phyloP scores from a whole-genome alignment of 179 eudicot species.

The Patellifolia procumbens region DNA sequence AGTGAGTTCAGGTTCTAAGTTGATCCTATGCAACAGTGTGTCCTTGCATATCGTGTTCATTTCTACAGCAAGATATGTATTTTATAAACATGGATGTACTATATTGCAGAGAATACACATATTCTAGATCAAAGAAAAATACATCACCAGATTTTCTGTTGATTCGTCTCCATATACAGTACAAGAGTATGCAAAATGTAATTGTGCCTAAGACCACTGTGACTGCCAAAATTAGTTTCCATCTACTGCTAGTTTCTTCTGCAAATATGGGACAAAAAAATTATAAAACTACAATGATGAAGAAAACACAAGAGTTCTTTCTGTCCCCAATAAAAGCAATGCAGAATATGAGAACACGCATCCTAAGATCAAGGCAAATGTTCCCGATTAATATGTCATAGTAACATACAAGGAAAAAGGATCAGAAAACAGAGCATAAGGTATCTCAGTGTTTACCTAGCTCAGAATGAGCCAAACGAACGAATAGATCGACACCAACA shows the following conservation, averaged over 20 bases:
- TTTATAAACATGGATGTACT: background rate
- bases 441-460: conserved; percentile 10
- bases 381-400: no score
- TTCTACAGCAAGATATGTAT: background rate
- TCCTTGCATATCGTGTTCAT: background rate
- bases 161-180: conserved; percentile 5
- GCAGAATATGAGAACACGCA: no score
- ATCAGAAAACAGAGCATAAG: background rate
- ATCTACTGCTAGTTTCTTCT: background rate
- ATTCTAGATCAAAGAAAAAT: background rate
- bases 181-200: background rate
- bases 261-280: background rate
- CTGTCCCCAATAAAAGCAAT: no score
- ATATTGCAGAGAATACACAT: background rate
- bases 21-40: background rate
- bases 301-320: no score
- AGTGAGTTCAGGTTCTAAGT: background rate
- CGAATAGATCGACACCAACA: no score
- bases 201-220: background rate
- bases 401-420: no score
- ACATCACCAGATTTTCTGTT: background rate
- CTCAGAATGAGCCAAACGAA: no score
- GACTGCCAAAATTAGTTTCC: background rate
- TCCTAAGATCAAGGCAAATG: no score
- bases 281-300: no score